Percentiles rank a stretch among this genome's conserved stretches.
Evolutionary conservation across 1,139 yeast species (phyloP).

Genomic region (Yamadazyma epiphylla): DNA sequence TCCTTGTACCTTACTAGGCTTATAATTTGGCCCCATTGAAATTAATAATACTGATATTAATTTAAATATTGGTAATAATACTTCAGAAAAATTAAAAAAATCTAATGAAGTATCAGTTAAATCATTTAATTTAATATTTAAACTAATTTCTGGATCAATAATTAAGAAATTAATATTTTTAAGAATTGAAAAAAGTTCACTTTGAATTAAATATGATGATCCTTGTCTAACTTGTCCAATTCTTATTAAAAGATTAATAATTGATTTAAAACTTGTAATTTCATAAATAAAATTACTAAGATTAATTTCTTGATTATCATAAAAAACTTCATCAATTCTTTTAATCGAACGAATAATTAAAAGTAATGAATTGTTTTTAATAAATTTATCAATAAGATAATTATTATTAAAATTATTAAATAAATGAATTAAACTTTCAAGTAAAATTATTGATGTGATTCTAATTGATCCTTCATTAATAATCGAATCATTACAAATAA

Average conservation of each 20-base stretch:
- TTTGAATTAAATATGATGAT: constrained; percentile 69
- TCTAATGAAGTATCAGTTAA: constrained; percentile 16
- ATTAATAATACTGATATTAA: constrained; percentile 63
- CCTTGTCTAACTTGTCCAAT: constrained; percentile 76
- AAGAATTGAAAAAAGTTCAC: constrained; percentile 65
- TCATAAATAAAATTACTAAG: constrained; percentile 53
- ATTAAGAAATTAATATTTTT: constrained; percentile 54
- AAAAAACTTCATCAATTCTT: constrained; percentile 60
- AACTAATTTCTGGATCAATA: constrained; percentile 79
- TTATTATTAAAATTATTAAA: constrained; percentile 42
- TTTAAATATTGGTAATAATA: constrained; percentile 77
- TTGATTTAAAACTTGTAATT: constrained; percentile 71
- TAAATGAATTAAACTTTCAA: constrained; percentile 67
- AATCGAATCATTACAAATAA: constrained; percentile 73
- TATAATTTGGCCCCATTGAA: constrained; percentile 78
- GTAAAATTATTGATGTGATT: constrained; percentile 68
- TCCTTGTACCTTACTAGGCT: constrained; percentile 55
- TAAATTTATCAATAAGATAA: constrained; percentile 57
- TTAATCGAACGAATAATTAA: constrained; percentile 64
- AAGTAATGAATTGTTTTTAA: constrained; percentile 62
- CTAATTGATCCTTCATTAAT: constrained; percentile 76
- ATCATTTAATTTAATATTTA: constrained; percentile 43
- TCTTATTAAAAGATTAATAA: constrained; percentile 64
- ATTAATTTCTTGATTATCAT: constrained; percentile 3
- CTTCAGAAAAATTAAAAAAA: constrained; percentile 48